Percentiles rank a stretch among this genome's conserved stretches.
Evolutionary conservation across 148 eudicot species (phyloP).

Genomic region (Rhododendron molle): DNA sequence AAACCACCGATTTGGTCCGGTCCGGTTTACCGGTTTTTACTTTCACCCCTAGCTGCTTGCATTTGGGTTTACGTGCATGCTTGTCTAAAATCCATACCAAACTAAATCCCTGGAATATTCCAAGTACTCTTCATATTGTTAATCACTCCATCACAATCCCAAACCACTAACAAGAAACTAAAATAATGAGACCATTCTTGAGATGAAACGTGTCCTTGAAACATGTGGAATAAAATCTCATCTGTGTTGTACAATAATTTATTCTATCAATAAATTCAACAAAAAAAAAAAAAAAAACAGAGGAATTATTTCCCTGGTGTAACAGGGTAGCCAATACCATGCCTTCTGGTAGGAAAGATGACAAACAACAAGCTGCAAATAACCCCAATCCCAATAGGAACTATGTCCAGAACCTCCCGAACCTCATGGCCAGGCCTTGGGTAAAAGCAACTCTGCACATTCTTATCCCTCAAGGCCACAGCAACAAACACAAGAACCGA

Average conservation of each 20-base stretch:
- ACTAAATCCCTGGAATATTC: background rate
- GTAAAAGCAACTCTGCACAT: constrained; percentile 30
- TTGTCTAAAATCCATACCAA: background rate
- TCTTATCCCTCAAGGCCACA: constrained; percentile 31
- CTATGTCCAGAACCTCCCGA: constrained; percentile 25
- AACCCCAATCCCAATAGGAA: constrained; percentile 34
- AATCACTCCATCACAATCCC: background rate
- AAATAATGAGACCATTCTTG: background rate
- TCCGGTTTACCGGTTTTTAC: too few relatives aligned
- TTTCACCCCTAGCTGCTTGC: too few relatives aligned
- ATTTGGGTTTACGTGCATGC: too few relatives aligned
- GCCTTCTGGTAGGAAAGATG: constrained; percentile 33
- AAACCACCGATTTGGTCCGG: too few relatives aligned
- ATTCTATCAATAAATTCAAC: background rate
- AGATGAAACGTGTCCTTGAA: background rate
- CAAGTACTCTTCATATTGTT: background rate
- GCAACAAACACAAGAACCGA: constrained; percentile 34
- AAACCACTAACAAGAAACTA: background rate
- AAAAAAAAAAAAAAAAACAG: background rate
- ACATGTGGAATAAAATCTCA: background rate
- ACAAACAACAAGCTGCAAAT: constrained; percentile 30
- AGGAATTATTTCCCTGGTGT: background rate
- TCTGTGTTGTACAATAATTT: background rate
- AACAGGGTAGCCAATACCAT: constrained; percentile 41
- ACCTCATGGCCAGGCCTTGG: constrained; percentile 22